A percentile compares a stretch with the other conserved stretches of the same genome.
These are phyloP conservation scores for Penicillium sp. DNA, from an alignment of 2,329 filamentous ascomycete species.

Conservation along the genomic window DNA sequence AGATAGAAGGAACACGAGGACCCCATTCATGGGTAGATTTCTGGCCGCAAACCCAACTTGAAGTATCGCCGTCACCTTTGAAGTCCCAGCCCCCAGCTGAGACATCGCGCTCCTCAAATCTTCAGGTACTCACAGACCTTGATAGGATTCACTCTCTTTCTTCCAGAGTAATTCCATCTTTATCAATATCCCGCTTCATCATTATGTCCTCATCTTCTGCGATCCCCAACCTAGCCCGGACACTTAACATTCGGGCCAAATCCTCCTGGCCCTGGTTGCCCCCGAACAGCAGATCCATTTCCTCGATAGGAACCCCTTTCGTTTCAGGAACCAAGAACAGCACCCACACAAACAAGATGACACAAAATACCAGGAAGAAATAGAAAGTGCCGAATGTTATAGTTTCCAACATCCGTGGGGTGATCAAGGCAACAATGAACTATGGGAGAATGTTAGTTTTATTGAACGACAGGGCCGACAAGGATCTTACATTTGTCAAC, in stretches of 20 bases:
- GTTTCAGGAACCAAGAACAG: constrained; percentile 25
- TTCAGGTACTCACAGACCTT: too few relatives aligned
- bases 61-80: too few relatives aligned
- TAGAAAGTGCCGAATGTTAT: constrained; percentile 71
- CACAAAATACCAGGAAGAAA: constrained; percentile 55
- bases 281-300: constrained; percentile 32
- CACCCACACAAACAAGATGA: constrained; percentile 4
- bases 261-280: constrained; percentile 7
- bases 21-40: too few relatives aligned
- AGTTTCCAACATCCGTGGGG: constrained; percentile 62
- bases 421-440: constrained; percentile 66
- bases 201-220: background rate
- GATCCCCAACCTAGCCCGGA: background rate
- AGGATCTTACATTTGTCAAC: constrained; percentile 28
- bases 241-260: background rate
- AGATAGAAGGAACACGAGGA: too few relatives aligned
- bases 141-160: background rate
- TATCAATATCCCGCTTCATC: background rate
- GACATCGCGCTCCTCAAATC: too few relatives aligned
- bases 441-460: constrained; percentile 29
- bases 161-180: background rate
- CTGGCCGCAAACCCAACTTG: too few relatives aligned
- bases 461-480: constrained; percentile 29
- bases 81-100: too few relatives aligned
- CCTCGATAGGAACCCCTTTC: constrained; percentile 29